Evolutionary conservation across 345 rosid genomes (phyloP).

Genomic region (Eucalyptus coolabah): DNA sequence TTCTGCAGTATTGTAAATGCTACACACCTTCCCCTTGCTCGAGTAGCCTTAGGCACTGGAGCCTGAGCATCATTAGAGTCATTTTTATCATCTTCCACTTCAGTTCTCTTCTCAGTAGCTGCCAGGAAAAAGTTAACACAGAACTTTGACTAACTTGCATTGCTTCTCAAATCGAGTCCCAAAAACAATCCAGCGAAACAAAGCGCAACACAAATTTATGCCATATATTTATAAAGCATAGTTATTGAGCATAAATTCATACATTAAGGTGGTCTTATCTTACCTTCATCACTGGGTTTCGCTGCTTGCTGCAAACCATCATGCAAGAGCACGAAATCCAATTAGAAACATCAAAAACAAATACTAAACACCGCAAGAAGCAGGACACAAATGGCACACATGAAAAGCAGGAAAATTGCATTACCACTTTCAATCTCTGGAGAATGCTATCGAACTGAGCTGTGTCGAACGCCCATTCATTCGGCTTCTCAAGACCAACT

Average conservation of each 20-base stretch:
- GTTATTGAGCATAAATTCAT: neutral
- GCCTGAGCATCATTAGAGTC: slow-evolving; percentile 17
- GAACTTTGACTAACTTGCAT: neutral
- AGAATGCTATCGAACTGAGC: slow-evolving; percentile 91
- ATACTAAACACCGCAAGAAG: neutral
- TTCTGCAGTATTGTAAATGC: neutral
- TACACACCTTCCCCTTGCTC: slow-evolving; percentile 86
- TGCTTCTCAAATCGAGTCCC: neutral
- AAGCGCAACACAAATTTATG: neutral
- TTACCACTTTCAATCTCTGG: slow-evolving; percentile 89
- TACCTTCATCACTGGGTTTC: slow-evolving; percentile 49
- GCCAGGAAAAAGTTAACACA: neutral
- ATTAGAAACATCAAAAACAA: neutral
- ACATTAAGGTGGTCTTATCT: neutral
- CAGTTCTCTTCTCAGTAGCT: slow-evolving; percentile 15
- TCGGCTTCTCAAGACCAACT: slow-evolving; percentile 83
- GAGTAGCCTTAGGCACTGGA: slow-evolving; percentile 50
- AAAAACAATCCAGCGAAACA: neutral
- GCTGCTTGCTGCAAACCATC: slow-evolving; percentile 54
- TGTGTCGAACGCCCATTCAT: slow-evolving; percentile 92
- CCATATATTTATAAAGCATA: neutral
- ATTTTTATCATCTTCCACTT: slow-evolving; percentile 15
- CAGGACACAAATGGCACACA: neutral
- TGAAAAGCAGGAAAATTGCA: neutral
- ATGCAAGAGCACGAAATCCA: neutral